Conservation (phyloP, 208 protist genomes). For the Wallacemonas sp. region DNA sequence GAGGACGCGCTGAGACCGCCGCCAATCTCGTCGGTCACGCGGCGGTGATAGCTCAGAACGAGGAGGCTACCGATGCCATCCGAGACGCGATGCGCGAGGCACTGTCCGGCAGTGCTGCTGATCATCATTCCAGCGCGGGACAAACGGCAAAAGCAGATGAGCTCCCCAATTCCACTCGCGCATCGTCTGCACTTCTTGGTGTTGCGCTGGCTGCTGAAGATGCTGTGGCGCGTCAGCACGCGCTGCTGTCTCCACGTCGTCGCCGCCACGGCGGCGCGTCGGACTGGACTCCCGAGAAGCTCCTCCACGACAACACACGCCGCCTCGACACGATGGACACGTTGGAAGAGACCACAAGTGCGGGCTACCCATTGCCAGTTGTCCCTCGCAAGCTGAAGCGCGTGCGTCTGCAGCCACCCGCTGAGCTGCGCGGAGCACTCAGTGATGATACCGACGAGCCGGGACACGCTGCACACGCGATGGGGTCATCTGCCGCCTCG, state of each 20-base stretch:
- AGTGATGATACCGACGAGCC: too few relatives aligned
- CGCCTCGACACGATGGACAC: too few relatives aligned
- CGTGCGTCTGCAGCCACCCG: constrained; percentile 12
- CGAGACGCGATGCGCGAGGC: too few relatives aligned
- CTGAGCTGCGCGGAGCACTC: neutral
- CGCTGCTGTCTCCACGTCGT: neutral
- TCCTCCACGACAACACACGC: too few relatives aligned
- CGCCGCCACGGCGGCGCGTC: neutral
- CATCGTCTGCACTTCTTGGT: neutral
- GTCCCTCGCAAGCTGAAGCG: neutral
- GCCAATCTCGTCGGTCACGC: too few relatives aligned
- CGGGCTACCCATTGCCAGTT: neutral
- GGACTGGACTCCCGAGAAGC: constrained; percentile 7
- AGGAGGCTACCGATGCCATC: too few relatives aligned
- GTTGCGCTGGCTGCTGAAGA: constrained; percentile 3
- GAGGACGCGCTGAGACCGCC: too few relatives aligned
- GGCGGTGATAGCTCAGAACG: too few relatives aligned
- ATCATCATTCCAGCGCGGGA: too few relatives aligned
- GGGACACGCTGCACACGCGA: too few relatives aligned
- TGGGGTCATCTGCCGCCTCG: too few relatives aligned
- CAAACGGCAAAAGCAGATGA: neutral
- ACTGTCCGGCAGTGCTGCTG: too few relatives aligned
- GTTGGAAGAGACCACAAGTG: neutral
- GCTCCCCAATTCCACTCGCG: neutral
- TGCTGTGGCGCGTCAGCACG: constrained; percentile 1